Conservation (phyloP, 805 yeast genomes). For the Candida rishiriensis region DNA sequence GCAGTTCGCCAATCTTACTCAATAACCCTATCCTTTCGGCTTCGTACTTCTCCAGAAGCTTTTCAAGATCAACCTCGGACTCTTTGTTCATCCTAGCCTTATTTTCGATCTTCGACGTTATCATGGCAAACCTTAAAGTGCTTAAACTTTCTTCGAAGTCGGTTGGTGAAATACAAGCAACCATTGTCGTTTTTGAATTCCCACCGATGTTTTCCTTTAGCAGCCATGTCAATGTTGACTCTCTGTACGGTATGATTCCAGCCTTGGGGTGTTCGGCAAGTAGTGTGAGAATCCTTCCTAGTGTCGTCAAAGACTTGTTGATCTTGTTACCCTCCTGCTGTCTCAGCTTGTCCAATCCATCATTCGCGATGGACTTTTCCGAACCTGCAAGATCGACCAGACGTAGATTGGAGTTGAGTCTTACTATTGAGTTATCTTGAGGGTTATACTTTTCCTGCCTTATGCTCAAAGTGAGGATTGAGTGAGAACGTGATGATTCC, state of each 20-base stretch:
- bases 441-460: slow-evolving; percentile 49
- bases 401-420: slow-evolving; percentile 51
- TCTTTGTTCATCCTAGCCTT: slow-evolving; percentile 48
- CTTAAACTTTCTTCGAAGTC: slow-evolving; percentile 76
- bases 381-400: slow-evolving; percentile 82
- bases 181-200: slow-evolving; percentile 79
- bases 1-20: slow-evolving; percentile 13
- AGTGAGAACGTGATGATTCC: slow-evolving; percentile 74
- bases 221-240: slow-evolving; percentile 70
- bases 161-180: slow-evolving; percentile 77
- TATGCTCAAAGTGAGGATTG: slow-evolving; percentile 61
- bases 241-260: slow-evolving; percentile 62
- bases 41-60: slow-evolving; percentile 23
- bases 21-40: slow-evolving; percentile 21
- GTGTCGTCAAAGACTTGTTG: slow-evolving; percentile 70
- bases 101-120: slow-evolving; percentile 66
- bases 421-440: slow-evolving; percentile 28
- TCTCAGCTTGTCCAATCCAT: slow-evolving; percentile 45
- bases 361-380: slow-evolving; percentile 60
- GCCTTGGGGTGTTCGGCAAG: slow-evolving; percentile 37
- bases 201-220: slow-evolving; percentile 75
- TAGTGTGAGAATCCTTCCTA: slow-evolving; percentile 61
- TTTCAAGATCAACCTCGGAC: slow-evolving; percentile 36
- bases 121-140: slow-evolving; percentile 73
- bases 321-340: slow-evolving; percentile 73